Percentiles rank a stretch among this genome's conserved stretches.
Evolutionary conservation across 2,329 filamentous ascomycete genomes (phyloP).

Genomic region (Lecanoromycetidae sp.): DNA sequence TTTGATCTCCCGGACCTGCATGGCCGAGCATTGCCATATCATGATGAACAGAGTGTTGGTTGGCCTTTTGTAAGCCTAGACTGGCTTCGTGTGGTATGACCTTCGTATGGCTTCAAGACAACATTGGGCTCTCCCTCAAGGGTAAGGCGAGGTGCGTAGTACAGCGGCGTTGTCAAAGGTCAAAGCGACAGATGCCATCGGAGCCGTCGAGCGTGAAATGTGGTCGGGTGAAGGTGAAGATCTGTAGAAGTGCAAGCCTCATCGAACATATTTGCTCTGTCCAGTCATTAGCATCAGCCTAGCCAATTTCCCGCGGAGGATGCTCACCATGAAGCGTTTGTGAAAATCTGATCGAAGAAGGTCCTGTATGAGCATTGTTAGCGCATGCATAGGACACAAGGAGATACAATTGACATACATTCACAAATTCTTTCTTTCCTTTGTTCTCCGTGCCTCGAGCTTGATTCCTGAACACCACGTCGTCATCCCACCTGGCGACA

Average conservation of each 20-base stretch:
- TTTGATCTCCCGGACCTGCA: too few relatives aligned
- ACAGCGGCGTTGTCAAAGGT: too few relatives aligned
- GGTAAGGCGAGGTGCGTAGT: too few relatives aligned
- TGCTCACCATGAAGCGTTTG: conserved; percentile 77
- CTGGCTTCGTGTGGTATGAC: too few relatives aligned
- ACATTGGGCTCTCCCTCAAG: too few relatives aligned
- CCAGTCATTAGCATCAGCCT: conserved; percentile 7
- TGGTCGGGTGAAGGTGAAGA: neutral
- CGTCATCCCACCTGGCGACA: conserved; percentile 71
- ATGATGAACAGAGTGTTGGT: too few relatives aligned
- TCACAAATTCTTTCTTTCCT: conserved; percentile 92
- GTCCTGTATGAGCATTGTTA: conserved; percentile 41
- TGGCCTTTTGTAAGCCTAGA: too few relatives aligned
- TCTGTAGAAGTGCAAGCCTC: conserved; percentile 11
- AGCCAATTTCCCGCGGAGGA: neutral
- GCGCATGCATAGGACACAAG: neutral
- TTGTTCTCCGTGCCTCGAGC: conserved; percentile 87
- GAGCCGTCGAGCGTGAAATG: too few relatives aligned
- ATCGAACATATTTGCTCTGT: conserved; percentile 40
- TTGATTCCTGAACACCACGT: conserved; percentile 99
- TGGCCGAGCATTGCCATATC: neutral
- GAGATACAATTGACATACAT: conserved; percentile 45
- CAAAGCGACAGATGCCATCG: too few relatives aligned
- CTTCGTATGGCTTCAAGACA: too few relatives aligned
- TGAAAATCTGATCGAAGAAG: conserved; percentile 92